Evolutionary conservation across 495 filamentous ascomycete genomes (phyloP).

Genomic region (Aspergillus carlsbadensis): DNA sequence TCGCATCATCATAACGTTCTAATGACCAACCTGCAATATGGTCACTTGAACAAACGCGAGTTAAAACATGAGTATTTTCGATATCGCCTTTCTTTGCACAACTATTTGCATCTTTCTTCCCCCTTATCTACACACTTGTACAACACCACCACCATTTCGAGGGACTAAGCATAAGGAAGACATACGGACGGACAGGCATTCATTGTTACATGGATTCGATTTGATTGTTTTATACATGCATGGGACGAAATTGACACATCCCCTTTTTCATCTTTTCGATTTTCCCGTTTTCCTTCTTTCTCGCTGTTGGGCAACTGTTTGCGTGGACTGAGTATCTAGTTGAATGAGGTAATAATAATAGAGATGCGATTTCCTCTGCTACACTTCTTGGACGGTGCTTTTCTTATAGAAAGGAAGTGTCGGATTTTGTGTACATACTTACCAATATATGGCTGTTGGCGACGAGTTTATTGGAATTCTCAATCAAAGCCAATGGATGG

Average conservation of each 20-base stretch:
- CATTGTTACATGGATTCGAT: not conserved
- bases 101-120: not conserved
- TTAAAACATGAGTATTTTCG: not conserved
- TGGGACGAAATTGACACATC: slow-evolving; percentile 9
- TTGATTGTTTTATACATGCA: slow-evolving; percentile 1
- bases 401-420: too few relatives aligned
- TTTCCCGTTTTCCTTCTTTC: not conserved
- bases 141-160: not conserved
- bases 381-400: not conserved
- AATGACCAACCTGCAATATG: not conserved
- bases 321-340: not conserved
- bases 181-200: not conserved
- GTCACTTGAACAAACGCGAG: not conserved
- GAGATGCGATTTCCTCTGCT: not conserved
- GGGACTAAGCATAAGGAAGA: not conserved
- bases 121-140: slow-evolving; percentile 2
- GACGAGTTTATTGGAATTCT: too few relatives aligned
- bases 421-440: too few relatives aligned
- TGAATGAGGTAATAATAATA: slow-evolving; percentile 5
- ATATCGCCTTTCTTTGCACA: not conserved
- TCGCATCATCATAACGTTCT: not conserved
- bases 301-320: not conserved
- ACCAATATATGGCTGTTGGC: too few relatives aligned
- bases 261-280: not conserved
- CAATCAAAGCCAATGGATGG: too few relatives aligned